Percentiles rank a stretch among this genome's conserved stretches.
Evolutionary conservation across 2,329 filamentous ascomycete species (phyloP).

Genomic region (Kalmusia sp.): DNA sequence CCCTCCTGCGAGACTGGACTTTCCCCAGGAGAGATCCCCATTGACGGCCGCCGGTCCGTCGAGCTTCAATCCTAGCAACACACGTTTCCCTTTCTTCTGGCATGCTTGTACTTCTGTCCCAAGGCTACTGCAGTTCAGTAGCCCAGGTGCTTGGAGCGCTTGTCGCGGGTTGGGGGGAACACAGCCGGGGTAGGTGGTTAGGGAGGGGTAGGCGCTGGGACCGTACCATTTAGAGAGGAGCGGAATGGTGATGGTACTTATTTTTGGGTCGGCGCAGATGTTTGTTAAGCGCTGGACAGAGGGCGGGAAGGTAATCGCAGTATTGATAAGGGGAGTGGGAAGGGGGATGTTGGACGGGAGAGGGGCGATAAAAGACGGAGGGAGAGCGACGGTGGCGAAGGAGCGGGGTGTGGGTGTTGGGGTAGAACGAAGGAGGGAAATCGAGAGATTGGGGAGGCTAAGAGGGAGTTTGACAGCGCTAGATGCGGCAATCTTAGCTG

Average conservation of each 20-base stretch:
- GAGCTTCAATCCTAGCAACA: constrained; percentile 48
- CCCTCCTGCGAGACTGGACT: constrained; percentile 10
- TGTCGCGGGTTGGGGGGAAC: constrained; percentile 36
- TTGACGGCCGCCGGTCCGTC: constrained; percentile 29
- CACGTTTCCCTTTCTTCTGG: constrained; percentile 48
- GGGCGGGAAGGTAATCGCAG: constrained; percentile 9
- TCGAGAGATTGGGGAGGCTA: not conserved
- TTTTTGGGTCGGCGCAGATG: constrained; percentile 43
- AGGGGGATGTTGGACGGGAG: not conserved
- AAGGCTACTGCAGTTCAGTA: constrained; percentile 48
- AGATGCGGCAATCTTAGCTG: no score
- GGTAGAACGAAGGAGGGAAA: not conserved
- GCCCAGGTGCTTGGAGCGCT: constrained; percentile 42
- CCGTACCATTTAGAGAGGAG: constrained; percentile 43
- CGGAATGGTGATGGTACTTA: constrained; percentile 48
- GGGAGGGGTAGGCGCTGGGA: constrained; percentile 37
- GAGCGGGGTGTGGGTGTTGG: constrained; percentile 1
- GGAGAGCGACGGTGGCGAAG: not conserved
- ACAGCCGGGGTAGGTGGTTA: constrained; percentile 46
- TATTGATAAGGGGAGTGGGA: constrained; percentile 19
- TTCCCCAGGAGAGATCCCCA: constrained; percentile 25
- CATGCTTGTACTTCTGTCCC: constrained; percentile 44
- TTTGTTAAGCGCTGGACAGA: constrained; percentile 26
- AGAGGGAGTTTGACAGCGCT: not conserved
- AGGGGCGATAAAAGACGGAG: not conserved